These are phyloP conservation scores for Chaetothyriales sp. DNA, from an alignment of 2,329 filamentous ascomycete species.

Conservation along the genomic window DNA sequence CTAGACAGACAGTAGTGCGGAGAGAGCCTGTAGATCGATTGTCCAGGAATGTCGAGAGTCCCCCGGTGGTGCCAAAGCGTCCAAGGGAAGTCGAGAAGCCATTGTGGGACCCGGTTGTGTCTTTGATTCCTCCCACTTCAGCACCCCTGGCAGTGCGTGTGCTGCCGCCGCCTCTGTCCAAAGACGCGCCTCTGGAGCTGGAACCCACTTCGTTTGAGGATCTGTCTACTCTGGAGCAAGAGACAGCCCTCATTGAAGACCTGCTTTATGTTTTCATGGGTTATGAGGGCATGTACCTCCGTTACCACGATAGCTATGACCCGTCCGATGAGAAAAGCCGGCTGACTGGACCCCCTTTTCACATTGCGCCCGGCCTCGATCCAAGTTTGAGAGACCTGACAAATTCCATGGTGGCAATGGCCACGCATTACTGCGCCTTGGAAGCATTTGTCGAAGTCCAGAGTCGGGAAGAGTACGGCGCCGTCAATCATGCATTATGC, in stretches of 20 bases:
- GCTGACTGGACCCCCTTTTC: slow-evolving; percentile 67
- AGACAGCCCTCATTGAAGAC: slow-evolving; percentile 77
- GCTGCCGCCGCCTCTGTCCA: slow-evolving; percentile 47
- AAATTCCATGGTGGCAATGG: slow-evolving; percentile 80
- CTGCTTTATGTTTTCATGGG: slow-evolving; percentile 94
- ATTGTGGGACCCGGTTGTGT: slow-evolving; percentile 68
- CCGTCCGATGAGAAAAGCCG: slow-evolving; percentile 75
- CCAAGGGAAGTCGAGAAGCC: neutral
- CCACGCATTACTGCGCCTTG: slow-evolving; percentile 80
- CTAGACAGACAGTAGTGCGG: neutral
- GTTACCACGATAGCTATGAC: slow-evolving; percentile 70
- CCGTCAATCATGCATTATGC: slow-evolving; percentile 89
- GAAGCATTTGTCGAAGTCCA: slow-evolving; percentile 91
- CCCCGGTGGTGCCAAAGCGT: neutral
- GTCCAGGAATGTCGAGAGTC: neutral
- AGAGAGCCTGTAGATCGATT: neutral
- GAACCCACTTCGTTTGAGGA: slow-evolving; percentile 56
- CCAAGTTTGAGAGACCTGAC: slow-evolving; percentile 82
- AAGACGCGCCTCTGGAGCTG: slow-evolving; percentile 54
- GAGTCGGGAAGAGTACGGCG: slow-evolving; percentile 81
- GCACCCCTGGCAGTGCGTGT: slow-evolving; percentile 60
- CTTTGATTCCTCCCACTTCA: slow-evolving; percentile 54
- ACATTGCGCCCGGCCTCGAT: slow-evolving; percentile 69
- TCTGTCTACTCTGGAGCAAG: slow-evolving; percentile 67
- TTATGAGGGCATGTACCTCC: slow-evolving; percentile 94